phyloP scores from a whole-genome alignment of 441 rosid species.

The Gossypium schwendimanii region DNA sequence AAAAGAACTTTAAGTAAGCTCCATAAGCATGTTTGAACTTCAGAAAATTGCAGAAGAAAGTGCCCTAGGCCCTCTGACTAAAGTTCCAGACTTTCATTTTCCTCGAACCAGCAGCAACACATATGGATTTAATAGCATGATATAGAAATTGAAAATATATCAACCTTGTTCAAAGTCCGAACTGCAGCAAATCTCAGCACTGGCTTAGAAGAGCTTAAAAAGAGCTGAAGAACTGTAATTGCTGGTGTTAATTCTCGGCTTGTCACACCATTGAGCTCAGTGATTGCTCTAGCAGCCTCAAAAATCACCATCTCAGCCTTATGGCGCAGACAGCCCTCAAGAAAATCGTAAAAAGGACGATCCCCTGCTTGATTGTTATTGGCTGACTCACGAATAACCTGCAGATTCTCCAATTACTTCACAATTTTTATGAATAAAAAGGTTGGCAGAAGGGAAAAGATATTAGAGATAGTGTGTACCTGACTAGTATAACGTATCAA shows the following conservation, averaged over 20 bases:
- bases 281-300: slow-evolving; percentile 98
- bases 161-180: slow-evolving; percentile 93
- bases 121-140: background rate
- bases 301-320: slow-evolving; percentile 97
- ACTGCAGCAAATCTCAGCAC: slow-evolving; percentile 97
- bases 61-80: background rate
- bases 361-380: slow-evolving; percentile 69
- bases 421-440: background rate
- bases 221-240: slow-evolving; percentile 93
- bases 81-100: background rate
- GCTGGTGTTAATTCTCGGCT: slow-evolving; percentile 96
- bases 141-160: slow-evolving; percentile 7
- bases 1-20: background rate
- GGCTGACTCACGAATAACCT: slow-evolving; percentile 89
- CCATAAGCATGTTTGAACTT: background rate
- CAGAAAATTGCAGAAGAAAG: background rate
- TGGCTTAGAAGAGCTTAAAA: slow-evolving; percentile 90
- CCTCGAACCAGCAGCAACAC: background rate
- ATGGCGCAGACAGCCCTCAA: slow-evolving; percentile 91
- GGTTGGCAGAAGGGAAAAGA: background rate
- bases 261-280: slow-evolving; percentile 86
- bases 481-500: slow-evolving; percentile 91
- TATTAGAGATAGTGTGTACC: slow-evolving; percentile 32
- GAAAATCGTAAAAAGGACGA: slow-evolving; percentile 93
- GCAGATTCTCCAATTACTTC: slow-evolving; percentile 8